A percentile compares a stretch with the other conserved stretches of the same genome.
Conservation (phyloP, 306 rosid species). For the Gleditsia sinensis region DNA sequence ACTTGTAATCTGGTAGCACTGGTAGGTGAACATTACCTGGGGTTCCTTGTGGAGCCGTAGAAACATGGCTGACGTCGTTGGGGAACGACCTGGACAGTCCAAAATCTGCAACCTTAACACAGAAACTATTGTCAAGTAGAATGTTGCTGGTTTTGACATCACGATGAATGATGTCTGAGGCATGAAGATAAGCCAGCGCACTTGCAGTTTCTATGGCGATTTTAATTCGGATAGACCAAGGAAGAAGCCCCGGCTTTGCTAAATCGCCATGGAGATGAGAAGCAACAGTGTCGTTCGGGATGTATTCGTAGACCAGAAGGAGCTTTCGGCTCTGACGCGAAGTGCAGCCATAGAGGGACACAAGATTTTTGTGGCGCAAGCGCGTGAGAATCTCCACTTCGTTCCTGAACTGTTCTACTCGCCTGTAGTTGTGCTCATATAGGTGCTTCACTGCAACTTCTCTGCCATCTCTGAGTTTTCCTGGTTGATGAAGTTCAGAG, state of each 20-base stretch:
- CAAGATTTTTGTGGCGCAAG: constrained; percentile 60
- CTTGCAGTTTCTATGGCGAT: constrained; percentile 69
- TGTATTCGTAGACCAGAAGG: constrained; percentile 68
- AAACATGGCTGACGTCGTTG: constrained; percentile 56
- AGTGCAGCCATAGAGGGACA: constrained; percentile 71
- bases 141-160: constrained; percentile 51
- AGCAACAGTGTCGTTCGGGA: constrained; percentile 50
- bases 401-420: constrained; percentile 61
- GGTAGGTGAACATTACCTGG: constrained; percentile 56
- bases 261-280: constrained; percentile 61
- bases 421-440: constrained; percentile 53
- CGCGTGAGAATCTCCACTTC: constrained; percentile 61
- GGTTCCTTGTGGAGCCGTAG: constrained; percentile 79
- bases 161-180: constrained; percentile 66
- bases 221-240: constrained; percentile 60
- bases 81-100: constrained; percentile 73
- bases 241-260: constrained; percentile 22
- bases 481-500: constrained; percentile 36
- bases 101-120: constrained; percentile 73
- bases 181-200: constrained; percentile 65
- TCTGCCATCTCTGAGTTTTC: constrained; percentile 72
- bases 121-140: constrained; percentile 49
- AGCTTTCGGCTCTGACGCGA: constrained; percentile 55
- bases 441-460: constrained; percentile 77
- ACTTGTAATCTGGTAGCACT: too few species aligned